Conservation (phyloP, 768 basidiomycete species). For the Suillus luteus region DNA sequence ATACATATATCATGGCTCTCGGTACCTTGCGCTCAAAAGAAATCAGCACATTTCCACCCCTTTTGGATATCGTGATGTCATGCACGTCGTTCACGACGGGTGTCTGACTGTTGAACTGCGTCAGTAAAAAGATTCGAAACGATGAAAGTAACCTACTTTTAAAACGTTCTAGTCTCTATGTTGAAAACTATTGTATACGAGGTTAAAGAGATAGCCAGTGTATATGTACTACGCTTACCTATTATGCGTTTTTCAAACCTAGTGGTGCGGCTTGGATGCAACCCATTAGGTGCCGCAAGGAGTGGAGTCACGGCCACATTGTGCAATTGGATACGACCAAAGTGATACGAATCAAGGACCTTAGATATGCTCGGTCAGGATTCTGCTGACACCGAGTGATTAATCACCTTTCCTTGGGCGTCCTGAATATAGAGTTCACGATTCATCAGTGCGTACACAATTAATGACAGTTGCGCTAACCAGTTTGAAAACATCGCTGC, state of each 20-base stretch:
- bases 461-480: no score
- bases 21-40: constrained; percentile 46
- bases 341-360: constrained; percentile 43
- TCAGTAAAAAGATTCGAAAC: constrained; percentile 15
- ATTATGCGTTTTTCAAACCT: constrained; percentile 56
- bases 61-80: constrained; percentile 49
- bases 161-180: constrained; percentile 42
- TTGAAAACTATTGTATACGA: constrained; percentile 45
- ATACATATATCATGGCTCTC: neutral
- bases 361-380: constrained; percentile 12
- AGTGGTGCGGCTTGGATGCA: constrained; percentile 49
- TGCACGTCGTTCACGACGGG: constrained; percentile 58
- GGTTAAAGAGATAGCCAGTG: constrained; percentile 9
- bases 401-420: constrained; percentile 41
- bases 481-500: no score
- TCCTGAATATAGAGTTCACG: constrained; percentile 38
- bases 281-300: constrained; percentile 41
- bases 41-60: constrained; percentile 46
- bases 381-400: neutral
- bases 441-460: no score
- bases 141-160: constrained; percentile 40
- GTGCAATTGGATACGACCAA: constrained; percentile 48
- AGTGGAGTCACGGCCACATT: constrained; percentile 53
- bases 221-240: constrained; percentile 33
- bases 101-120: constrained; percentile 42